A percentile compares a stretch with the other conserved stretches of the same genome.
Conservation (phyloP, 2,329 filamentous ascomycete genomes). For the Aspergillaceae sp. region DNA sequence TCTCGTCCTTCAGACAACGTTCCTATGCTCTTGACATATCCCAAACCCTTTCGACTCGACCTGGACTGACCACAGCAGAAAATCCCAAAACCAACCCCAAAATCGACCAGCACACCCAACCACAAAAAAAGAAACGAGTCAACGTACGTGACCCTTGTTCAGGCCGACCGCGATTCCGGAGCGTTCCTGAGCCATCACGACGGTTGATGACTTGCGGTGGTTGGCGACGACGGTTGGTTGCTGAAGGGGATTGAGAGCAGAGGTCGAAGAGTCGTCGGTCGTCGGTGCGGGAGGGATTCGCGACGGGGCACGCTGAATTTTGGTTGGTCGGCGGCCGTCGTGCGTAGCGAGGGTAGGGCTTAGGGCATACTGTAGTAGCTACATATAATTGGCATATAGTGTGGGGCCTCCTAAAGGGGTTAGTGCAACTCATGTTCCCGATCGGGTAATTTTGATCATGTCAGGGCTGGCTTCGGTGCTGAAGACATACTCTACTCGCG, state of each 20-base stretch:
- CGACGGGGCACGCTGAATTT: slow-evolving; percentile 20
- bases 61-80: background rate
- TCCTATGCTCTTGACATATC: background rate
- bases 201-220: slow-evolving; percentile 25
- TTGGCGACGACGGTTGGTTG: slow-evolving; percentile 28
- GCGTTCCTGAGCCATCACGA: slow-evolving; percentile 45
- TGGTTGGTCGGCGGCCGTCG: slow-evolving; percentile 22
- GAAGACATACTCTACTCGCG: background rate
- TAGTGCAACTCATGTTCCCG: background rate
- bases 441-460: background rate
- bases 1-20: background rate
- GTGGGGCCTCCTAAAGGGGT: background rate
- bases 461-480: background rate
- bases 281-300: slow-evolving; percentile 17
- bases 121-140: slow-evolving; percentile 8
- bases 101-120: slow-evolving; percentile 4
- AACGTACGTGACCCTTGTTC: slow-evolving; percentile 60
- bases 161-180: slow-evolving; percentile 52
- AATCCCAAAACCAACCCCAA: slow-evolving; percentile 3
- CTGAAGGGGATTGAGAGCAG: slow-evolving; percentile 18
- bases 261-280: slow-evolving; percentile 12
- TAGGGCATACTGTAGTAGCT: slow-evolving; percentile 20
- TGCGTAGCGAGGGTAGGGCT: slow-evolving; percentile 32
- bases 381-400: slow-evolving; percentile 11
- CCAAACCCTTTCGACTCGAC: slow-evolving; percentile 9